phyloP scores from a whole-genome alignment of 257 asterid species.

The Solanum piurae region DNA sequence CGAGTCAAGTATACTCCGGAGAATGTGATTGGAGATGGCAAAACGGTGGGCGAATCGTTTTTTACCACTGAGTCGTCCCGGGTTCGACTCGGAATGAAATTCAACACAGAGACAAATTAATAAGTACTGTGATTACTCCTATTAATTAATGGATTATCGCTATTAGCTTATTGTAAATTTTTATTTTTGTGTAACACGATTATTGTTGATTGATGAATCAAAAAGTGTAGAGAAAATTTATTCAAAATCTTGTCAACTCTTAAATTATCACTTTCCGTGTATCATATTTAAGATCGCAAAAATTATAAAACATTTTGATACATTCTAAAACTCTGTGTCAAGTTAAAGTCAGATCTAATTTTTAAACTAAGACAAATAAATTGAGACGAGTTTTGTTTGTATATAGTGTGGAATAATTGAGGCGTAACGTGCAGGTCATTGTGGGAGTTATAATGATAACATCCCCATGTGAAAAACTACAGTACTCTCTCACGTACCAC shows the following conservation, averaged over 20 bases:
- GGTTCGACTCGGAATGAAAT: slow-evolving; percentile 17
- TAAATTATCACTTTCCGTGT: too few species aligned
- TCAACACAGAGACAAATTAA: background rate
- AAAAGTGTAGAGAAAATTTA: slow-evolving; percentile 7
- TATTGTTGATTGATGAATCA: slow-evolving; percentile 9
- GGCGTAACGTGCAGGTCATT: slow-evolving; percentile 27
- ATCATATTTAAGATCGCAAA: too few species aligned
- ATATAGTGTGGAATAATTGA: slow-evolving; percentile 5
- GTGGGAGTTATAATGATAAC: slow-evolving; percentile 20
- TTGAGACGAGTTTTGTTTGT: background rate
- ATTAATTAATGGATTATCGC: background rate
- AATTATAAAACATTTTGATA: too few species aligned
- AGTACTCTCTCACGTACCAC: background rate
- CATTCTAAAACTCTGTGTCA: too few species aligned
- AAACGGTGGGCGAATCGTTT: slow-evolving; percentile 25
- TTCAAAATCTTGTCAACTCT: background rate
- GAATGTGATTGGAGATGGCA: slow-evolving; percentile 49
- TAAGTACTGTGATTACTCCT: background rate
- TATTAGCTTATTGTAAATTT: background rate
- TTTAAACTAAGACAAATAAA: background rate
- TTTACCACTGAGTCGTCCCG: slow-evolving; percentile 56
- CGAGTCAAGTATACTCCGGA: background rate
- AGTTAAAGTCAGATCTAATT: too few species aligned
- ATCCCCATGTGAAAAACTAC: slow-evolving; percentile 17
- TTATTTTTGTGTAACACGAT: background rate